Conservation (phyloP, 371 early-diverging fungal species). For the Lichtheimia corymbifera region DNA sequence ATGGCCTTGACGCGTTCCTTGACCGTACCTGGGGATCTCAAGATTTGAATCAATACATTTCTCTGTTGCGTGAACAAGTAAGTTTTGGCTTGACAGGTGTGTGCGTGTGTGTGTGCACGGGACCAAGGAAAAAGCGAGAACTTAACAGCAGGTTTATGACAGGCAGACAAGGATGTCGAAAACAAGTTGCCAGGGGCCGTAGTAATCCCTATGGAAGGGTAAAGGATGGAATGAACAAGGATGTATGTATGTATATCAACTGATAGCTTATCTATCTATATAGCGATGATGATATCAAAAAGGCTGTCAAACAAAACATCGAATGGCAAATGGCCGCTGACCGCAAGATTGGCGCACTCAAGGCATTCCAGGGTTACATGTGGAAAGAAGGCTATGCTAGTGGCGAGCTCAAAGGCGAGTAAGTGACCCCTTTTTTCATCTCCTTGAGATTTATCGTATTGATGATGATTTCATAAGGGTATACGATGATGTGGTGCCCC, state of each 20-base stretch:
- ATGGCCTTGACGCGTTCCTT: constrained; percentile 65
- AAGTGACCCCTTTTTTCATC: constrained; percentile 29
- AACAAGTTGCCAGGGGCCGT: constrained; percentile 48
- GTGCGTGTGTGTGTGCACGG: no score
- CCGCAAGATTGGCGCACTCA: constrained; percentile 86
- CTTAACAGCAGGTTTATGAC: no score
- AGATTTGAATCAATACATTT: constrained; percentile 62
- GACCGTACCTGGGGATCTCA: constrained; percentile 63
- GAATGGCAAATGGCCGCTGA: constrained; percentile 84
- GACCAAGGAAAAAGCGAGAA: no score
- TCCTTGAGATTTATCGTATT: not conserved
- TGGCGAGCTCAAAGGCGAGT: constrained; percentile 78
- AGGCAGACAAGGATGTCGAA: constrained; percentile 64
- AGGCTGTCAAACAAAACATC: constrained; percentile 68
- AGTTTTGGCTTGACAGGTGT: not conserved
- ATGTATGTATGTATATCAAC: not conserved
- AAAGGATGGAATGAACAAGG: constrained; percentile 9
- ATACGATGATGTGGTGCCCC: constrained; percentile 83
- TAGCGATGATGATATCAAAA: constrained; percentile 53
- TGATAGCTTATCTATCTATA: constrained; percentile 11
- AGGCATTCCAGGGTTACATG: constrained; percentile 93
- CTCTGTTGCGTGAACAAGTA: constrained; percentile 75
- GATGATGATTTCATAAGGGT: constrained; percentile 46
- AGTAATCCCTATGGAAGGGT: constrained; percentile 44
- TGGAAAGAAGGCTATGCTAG: constrained; percentile 86